Evolutionary conservation across 306 rosid genomes (phyloP).

Genomic region (Clitoria ternatea): DNA sequence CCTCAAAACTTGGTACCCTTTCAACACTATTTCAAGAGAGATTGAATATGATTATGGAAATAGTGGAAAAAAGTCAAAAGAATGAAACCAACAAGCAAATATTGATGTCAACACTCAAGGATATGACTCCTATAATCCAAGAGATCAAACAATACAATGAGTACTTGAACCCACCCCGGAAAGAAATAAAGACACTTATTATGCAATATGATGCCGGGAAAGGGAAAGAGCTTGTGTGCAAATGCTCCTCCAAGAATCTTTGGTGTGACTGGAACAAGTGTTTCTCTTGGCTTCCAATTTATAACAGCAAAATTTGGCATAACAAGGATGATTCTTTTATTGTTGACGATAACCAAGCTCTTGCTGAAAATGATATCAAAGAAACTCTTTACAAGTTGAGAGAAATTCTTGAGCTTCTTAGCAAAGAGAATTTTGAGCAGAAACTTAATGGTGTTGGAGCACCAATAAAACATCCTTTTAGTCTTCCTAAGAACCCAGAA

Average conservation of each 20-base stretch:
- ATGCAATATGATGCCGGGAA: background rate
- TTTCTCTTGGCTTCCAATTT: background rate
- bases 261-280: constrained; percentile 6
- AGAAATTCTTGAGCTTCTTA: background rate
- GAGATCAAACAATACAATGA: constrained; percentile 14
- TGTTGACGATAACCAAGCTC: background rate
- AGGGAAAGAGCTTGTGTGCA: background rate
- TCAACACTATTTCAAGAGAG: background rate
- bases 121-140: background rate
- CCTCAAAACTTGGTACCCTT: background rate
- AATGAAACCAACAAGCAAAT: background rate
- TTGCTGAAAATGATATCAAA: constrained; percentile 3
- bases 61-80: background rate
- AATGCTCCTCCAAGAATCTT: background rate
- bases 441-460: background rate
- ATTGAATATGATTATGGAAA: background rate
- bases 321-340: background rate
- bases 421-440: background rate
- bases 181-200: constrained; percentile 13
- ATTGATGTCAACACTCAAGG: background rate
- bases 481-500: constrained; percentile 29
- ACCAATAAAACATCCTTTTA: background rate
- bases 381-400: constrained; percentile 15
- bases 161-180: constrained; percentile 4
- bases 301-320: background rate